These are phyloP conservation scores for Chlorella sp. DNA, from an alignment of 139 green algal genomes.

Conservation along the genomic window DNA sequence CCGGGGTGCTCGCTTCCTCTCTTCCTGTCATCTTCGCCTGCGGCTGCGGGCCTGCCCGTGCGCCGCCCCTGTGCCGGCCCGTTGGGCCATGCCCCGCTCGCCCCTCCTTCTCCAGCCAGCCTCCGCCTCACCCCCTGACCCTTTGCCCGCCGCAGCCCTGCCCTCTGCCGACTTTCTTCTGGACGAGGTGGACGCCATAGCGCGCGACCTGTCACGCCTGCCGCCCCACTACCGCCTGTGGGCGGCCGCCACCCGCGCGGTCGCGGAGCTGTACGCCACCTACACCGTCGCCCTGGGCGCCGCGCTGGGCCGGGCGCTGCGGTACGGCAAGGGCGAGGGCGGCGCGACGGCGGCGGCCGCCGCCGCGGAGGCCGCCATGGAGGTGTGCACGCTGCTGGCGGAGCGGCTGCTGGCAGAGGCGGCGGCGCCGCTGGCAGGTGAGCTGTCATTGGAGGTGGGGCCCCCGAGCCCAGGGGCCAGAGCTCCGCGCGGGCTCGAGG, in stretches of 20 bases:
- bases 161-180: slow-evolving; percentile 26
- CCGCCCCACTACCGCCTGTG: background rate
- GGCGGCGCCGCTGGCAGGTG: slow-evolving; percentile 18
- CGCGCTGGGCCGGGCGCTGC: background rate
- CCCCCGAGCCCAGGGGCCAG: background rate
- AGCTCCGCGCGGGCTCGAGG: too few relatives aligned
- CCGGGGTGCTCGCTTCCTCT: background rate
- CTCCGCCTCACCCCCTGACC: background rate
- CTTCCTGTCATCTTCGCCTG: background rate
- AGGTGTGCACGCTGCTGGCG: slow-evolving; percentile 25
- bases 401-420: slow-evolving; percentile 24
- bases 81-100: background rate
- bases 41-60: background rate
- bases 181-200: slow-evolving; percentile 17
- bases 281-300: slow-evolving; percentile 17
- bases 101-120: background rate
- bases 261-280: background rate
- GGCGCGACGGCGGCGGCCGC: background rate
- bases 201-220: background rate
- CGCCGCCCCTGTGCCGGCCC: background rate
- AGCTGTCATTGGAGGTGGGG: background rate
- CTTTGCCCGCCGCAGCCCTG: slow-evolving; percentile 6
- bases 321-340: background rate
- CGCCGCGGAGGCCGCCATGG: slow-evolving; percentile 25
- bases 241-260: background rate